Conservation (phyloP, 495 filamentous ascomycete species). For the Aeminium ludgeri region DNA sequence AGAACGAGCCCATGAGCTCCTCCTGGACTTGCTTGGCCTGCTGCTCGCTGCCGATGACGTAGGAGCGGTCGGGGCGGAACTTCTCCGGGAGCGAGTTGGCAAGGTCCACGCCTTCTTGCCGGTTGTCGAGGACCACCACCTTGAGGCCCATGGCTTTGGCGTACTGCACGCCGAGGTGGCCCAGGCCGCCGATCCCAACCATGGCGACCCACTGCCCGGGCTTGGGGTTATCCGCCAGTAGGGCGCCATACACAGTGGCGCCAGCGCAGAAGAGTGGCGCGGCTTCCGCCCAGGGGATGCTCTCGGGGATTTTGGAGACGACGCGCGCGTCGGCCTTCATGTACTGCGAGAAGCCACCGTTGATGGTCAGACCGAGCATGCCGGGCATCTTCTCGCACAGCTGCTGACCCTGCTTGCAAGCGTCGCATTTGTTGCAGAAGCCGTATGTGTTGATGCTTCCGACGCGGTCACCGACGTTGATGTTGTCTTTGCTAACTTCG, state of each 20-base stretch:
- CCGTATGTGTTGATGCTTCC: conserved; percentile 33
- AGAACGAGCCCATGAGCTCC: not conserved
- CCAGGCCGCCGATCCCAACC: conserved; percentile 7
- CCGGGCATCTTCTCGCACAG: conserved; percentile 26
- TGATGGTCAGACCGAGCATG: conserved; percentile 27
- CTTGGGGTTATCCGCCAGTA: conserved; percentile 15
- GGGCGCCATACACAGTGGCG: conserved; percentile 26
- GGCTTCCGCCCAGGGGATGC: conserved; percentile 29
- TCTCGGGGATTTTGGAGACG: conserved; percentile 29
- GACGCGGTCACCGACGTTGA: conserved; percentile 31
- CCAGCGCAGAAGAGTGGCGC: conserved; percentile 43
- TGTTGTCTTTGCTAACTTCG: conserved; percentile 21
- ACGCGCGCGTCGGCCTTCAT: conserved; percentile 30
- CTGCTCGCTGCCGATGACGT: not conserved
- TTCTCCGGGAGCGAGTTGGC: conserved; percentile 5
- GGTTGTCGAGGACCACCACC: conserved; percentile 18
- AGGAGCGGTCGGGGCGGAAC: not conserved
- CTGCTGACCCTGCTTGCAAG: conserved; percentile 25
- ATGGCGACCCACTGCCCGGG: conserved; percentile 20
- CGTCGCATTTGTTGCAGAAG: conserved; percentile 29
- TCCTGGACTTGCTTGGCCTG: not conserved
- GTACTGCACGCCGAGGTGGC: conserved; percentile 18
- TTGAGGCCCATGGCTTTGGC: conserved; percentile 20
- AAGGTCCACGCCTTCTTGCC: conserved; percentile 15
- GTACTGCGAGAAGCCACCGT: conserved; percentile 37